Evolutionary conservation across 345 rosid species (phyloP), one percentile per base, ranked within the genome.

Genomic region (Melastoma malabathricum): DNA sequence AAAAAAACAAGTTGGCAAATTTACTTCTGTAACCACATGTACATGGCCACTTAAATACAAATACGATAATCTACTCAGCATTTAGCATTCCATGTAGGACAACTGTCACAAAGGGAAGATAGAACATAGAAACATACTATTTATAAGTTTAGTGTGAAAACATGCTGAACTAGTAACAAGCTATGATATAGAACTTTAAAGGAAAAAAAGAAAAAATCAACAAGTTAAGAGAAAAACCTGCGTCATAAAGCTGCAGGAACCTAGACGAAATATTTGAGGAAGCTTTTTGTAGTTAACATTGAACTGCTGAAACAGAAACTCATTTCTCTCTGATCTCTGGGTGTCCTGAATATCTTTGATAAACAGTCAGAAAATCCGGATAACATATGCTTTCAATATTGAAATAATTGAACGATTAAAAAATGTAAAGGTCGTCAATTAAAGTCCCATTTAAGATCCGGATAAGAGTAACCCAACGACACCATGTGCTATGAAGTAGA

Each of bases 201-300:
- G 41, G 12, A 8, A 34, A 9, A 8, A 34, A 34, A 34, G n/a
- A n/a, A 34, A 10, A 34, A 34, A 8, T 10, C 41, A 34, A 6
- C 10, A 34, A 7, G 41, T 7, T 9, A 34, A 44, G 43, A 56
- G 17, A 48, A 50, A 58, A 45, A 90, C 98, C 98, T 90, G 64
- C 7, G 52, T 74, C 80, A 64, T 84, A 68, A 77, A 68, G 59
- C 77, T 55, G 63, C 92, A 80, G 15, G 96, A 82, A 56, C 98
- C 98, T 67, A 80, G 94, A 57, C 96, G 96, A 64, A 82, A 82
- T 67, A 86, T 64, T 51, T 66, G 74, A 63, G 76, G 85, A 56
- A 74, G 68, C 14, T 64, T 70, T 54, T 79, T 86, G 68, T 86
- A 90, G 59, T 84, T 90, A 64, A 90, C 70, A 48, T 81, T 81